These are phyloP conservation scores for Diaporthe humulicola DNA, from an alignment of 2,329 filamentous ascomycete genomes.

Conservation along the genomic window DNA sequence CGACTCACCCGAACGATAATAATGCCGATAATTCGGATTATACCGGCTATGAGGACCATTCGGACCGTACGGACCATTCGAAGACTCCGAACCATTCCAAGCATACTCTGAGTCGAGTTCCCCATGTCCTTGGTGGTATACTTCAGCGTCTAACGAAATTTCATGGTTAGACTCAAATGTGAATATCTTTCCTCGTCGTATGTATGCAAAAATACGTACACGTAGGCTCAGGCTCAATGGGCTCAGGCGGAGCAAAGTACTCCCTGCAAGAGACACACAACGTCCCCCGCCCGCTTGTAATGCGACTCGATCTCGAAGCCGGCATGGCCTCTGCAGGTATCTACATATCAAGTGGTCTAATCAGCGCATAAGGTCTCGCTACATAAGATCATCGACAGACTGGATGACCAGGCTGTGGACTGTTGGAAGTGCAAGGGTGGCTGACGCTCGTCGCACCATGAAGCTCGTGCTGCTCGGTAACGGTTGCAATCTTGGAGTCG, in stretches of 20 bases:
- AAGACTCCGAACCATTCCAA: no score
- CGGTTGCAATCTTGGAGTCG: background rate
- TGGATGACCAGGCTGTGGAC: background rate
- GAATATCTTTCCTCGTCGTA: background rate
- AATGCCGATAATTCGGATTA: no score
- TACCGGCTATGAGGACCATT: no score
- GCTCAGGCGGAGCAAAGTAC: no score
- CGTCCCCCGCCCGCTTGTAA: background rate
- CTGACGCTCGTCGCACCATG: background rate
- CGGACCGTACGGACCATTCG: no score
- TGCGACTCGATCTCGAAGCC: background rate
- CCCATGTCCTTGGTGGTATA: background rate
- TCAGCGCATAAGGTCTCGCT: background rate
- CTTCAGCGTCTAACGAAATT: background rate
- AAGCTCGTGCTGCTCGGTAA: background rate
- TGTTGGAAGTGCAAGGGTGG: no score
- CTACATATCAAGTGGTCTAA: background rate
- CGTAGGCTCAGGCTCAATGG: background rate
- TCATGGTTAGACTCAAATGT: background rate
- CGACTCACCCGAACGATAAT: no score
- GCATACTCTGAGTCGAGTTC: no score
- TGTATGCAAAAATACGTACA: background rate
- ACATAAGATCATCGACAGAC: background rate
- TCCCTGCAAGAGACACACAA: background rate
- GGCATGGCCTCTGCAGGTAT: background rate